These are phyloP conservation scores for Salvia rosmarinus DNA, from an alignment of 257 asterid genomes.

Conservation along the genomic window DNA sequence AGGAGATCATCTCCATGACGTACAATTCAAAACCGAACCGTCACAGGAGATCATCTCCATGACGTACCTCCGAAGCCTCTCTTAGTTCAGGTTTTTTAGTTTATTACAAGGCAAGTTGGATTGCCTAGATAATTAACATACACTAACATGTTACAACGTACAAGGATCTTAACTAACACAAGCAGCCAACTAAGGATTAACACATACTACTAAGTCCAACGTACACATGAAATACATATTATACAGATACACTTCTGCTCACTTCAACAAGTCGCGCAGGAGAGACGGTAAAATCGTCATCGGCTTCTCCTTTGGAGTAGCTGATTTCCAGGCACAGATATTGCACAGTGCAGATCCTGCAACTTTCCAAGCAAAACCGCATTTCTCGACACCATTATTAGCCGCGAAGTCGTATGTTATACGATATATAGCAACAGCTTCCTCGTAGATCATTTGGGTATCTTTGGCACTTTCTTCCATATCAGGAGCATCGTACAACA, in stretches of 20 bases:
- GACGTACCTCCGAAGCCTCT: too few relatives aligned
- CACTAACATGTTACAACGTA: too few relatives aligned
- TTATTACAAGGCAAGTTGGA: too few relatives aligned
- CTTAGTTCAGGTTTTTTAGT: too few relatives aligned
- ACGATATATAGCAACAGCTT: slow-evolving; percentile 69
- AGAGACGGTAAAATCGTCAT: slow-evolving; percentile 49
- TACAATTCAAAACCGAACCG: too few relatives aligned
- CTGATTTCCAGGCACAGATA: slow-evolving; percentile 45
- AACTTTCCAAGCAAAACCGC: slow-evolving; percentile 76
- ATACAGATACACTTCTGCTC: too few relatives aligned
- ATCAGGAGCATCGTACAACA: slow-evolving; percentile 63
- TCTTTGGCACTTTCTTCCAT: slow-evolving; percentile 55
- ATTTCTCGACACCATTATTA: slow-evolving; percentile 34
- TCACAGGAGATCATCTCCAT: too few relatives aligned
- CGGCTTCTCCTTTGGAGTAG: slow-evolving; percentile 44
- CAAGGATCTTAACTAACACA: too few relatives aligned
- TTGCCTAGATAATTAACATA: too few relatives aligned
- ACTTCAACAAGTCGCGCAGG: slow-evolving; percentile 51
- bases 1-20: too few relatives aligned
- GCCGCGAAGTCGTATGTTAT: slow-evolving; percentile 52
- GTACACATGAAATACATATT: too few relatives aligned
- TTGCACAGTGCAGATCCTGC: slow-evolving; percentile 69
- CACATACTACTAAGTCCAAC: neutral
- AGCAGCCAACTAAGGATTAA: too few relatives aligned
- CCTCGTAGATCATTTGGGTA: slow-evolving; percentile 40